Percentiles rank a stretch among this genome's conserved stretches.
phyloP scores from a whole-genome alignment of 2,329 filamentous ascomycete species.

The Amauroascus verrucosus region DNA sequence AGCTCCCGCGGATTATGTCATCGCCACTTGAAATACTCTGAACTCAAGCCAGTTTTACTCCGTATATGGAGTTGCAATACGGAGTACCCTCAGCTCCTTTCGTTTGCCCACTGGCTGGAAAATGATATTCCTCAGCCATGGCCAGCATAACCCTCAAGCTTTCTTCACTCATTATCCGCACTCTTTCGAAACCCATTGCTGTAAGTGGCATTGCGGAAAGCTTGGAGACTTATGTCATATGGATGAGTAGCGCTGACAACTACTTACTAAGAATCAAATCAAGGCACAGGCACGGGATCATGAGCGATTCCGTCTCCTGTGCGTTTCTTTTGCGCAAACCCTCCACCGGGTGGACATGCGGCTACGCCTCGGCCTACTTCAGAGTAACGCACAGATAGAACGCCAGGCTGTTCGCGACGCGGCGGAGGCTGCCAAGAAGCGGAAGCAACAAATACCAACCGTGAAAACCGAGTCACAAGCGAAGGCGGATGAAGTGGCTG shows the following conservation, averaged over 20 bases:
- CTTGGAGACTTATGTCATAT: not conserved
- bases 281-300: conserved; percentile 59
- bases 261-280: conserved; percentile 48
- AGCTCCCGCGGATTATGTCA: conserved; percentile 11
- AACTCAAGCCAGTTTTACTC: no score
- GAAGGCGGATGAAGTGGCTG: conserved; percentile 45
- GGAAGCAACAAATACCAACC: conserved; percentile 45
- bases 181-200: conserved; percentile 57
- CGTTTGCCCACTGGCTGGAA: not conserved
- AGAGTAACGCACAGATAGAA: conserved; percentile 47
- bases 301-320: conserved; percentile 53
- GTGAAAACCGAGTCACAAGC: conserved; percentile 53
- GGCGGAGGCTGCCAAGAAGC: conserved; percentile 45
- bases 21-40: no score
- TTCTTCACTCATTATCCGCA: conserved; percentile 53
- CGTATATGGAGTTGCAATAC: no score
- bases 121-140: conserved; percentile 34
- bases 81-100: not conserved
- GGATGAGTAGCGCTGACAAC: not conserved
- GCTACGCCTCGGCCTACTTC: conserved; percentile 54
- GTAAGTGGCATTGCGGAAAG: conserved; percentile 34
- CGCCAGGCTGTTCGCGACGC: conserved; percentile 40
- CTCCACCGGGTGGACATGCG: conserved; percentile 59
- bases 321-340: conserved; percentile 52
- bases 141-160: conserved; percentile 55